Base-by-base conservation (phyloP, 2,329 filamentous ascomycete species). In the Metarhizium anisopliae region DNA sequence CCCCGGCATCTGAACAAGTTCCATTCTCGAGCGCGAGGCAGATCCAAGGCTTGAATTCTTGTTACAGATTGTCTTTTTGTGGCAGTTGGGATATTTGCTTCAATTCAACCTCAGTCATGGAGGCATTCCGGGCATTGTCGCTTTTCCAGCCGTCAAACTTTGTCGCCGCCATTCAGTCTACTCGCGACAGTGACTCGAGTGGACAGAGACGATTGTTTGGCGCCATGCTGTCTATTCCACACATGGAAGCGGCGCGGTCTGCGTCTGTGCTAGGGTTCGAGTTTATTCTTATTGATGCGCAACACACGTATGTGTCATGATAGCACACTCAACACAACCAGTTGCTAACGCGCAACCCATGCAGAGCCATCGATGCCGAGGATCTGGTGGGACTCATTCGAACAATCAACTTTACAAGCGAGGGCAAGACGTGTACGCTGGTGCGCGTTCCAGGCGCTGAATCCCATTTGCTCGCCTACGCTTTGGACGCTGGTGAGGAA, bases 371-470 rank as follows among this genome's bases (percentile, higher is more conserved):
- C 36, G 55, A 55, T 42, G 13, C 56, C 11, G 56, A 57, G 52
- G 52, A 13, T 14, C 56, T 57, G 3, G 56, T 57, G 29, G 56
- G n/a, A 4, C 47, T 57, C 14, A 57, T 57, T 38, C 56, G 55
- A 6, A 57, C 52, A 32, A 54, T 57, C 52, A 52, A 57, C 49
- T 57, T 57, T 18, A n/a, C 52, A 10, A 57, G 56, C 49, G 38
- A 57, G 32, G 56, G 56, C 18, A 57, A 55, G 35, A 57, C 56
- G 4, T 57, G 56, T 20, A 35, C 49, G 4, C 7, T 57, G 4
- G 56, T 57, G 47, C 56, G 56, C 18, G 43, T 57, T 4, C 49
- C 56, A 25, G 51, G 29, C 18, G 14, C 36, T 18, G 42, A 55
- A 5, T 57, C 56, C 8, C 52, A 57, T 32, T 35, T 57, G n/a